Evolutionary conservation across 495 filamentous ascomycete genomes (phyloP).

Genomic region (Schizothecium vesticola): DNA sequence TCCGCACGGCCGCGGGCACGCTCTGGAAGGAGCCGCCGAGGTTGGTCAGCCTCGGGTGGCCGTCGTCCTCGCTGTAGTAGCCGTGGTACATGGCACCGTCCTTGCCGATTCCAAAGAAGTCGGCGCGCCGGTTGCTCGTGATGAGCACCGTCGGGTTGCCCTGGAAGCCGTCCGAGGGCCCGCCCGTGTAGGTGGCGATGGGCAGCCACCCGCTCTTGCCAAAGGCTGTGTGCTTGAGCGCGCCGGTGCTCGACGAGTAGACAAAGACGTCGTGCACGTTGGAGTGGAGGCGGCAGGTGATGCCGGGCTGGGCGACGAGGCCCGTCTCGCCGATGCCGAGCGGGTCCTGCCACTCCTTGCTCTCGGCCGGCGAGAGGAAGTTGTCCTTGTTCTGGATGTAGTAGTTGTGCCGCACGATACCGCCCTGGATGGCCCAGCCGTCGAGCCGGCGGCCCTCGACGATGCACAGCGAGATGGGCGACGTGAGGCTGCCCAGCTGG

Average conservation of each 20-base stretch:
- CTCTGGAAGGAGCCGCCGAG: conserved; percentile 9
- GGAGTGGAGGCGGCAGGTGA: background rate
- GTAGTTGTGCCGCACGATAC: conserved; percentile 3
- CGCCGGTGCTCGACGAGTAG: background rate
- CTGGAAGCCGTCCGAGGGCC: background rate
- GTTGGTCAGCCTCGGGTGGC: background rate
- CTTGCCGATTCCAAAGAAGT: conserved; percentile 11
- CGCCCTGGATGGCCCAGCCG: background rate
- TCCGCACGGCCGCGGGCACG: conserved; percentile 3
- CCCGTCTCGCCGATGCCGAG: background rate
- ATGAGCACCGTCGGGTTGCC: conserved; percentile 1
- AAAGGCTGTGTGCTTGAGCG: background rate
- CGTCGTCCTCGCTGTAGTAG: background rate
- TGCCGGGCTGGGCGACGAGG: background rate
- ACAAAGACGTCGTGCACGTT: conserved; percentile 3
- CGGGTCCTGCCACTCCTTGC: conserved; percentile 2
- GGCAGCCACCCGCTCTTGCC: background rate
- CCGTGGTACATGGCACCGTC: conserved; percentile 9
- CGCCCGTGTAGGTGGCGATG: background rate
- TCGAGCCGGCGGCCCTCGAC: conserved; percentile 1
- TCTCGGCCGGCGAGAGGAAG: background rate
- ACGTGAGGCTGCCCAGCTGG: background rate
- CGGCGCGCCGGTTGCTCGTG: background rate
- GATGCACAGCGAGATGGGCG: background rate
- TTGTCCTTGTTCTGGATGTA: background rate